Conservation (phyloP, 2,329 filamentous ascomycete genomes). For the Paraphoma chrysanthemicola region DNA sequence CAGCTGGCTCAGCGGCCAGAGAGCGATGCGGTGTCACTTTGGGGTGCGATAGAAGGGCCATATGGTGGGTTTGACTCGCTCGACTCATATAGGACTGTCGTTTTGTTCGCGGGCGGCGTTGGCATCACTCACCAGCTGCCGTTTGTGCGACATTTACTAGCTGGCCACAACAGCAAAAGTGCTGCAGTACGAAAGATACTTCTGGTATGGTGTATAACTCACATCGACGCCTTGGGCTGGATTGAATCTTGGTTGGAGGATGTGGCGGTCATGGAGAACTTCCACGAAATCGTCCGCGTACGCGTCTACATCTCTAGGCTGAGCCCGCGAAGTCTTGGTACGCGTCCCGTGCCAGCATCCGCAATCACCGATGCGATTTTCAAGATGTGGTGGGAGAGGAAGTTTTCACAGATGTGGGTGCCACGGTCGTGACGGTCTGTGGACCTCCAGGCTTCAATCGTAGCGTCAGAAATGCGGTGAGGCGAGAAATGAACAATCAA, state of each 20-base stretch:
- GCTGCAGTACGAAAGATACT: conserved; percentile 79
- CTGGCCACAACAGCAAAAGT: conserved; percentile 65
- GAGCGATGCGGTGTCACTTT: conserved; percentile 62
- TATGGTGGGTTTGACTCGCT: conserved; percentile 64
- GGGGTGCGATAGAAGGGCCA: conserved; percentile 82
- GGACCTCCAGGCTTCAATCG: background rate
- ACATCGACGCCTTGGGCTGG: conserved; percentile 86
- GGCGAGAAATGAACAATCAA: background rate
- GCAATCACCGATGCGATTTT: background rate
- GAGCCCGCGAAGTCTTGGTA: conserved; percentile 26
- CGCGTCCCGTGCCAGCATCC: background rate
- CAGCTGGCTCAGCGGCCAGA: conserved; percentile 64
- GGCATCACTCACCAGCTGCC: conserved; percentile 94
- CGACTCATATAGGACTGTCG: background rate
- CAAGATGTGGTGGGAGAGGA: background rate
- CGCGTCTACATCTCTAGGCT: conserved; percentile 86
- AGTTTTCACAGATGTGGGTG: background rate
- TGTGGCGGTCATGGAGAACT: conserved; percentile 77
- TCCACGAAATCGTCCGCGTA: conserved; percentile 81
- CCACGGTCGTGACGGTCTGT: background rate
- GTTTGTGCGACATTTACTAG: conserved; percentile 71
- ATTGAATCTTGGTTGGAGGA: conserved; percentile 84
- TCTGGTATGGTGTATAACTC: conserved; percentile 88
- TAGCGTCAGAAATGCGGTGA: background rate
- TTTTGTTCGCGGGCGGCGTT: conserved; percentile 83